Evolutionary conservation across 192 early-diverging fungal genomes (phyloP), one percentile per base, ranked within the genome.

Genomic region (Chytriomyces sp.): DNA sequence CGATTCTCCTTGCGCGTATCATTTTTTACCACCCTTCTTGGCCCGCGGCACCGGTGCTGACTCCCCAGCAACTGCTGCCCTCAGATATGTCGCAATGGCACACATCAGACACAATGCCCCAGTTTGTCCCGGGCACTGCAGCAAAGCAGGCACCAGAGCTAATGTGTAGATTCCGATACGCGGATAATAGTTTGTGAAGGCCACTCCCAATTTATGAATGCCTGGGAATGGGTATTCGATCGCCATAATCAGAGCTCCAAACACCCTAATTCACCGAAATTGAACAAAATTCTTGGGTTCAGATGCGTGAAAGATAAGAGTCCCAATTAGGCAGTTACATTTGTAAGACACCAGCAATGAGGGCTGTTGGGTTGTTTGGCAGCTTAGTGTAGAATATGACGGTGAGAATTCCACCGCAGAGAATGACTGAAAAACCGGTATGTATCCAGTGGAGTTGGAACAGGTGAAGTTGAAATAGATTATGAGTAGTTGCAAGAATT

Each of bases 361-460:
- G 16, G 8, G 66, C 75, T 11, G 59, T 9, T 24, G 47, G 45
- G 28, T 76, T 65, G 0, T 48, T 80, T 5, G 81, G 67, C n/a
- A 80, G 67, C 47, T 57, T 47, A 46, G 46, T 79, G 48, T 78
- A 81, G 57, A 80, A 82, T 11, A 64, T 48, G 23, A 82, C 23
- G 13, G 73, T 73, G 49, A 82, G 62, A 45, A 82, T 44, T 6
- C 81, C 81, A 7, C 81, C 81, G 64, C 81, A 82, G 4, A 82
- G 26, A 59, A 82, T 72, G 67, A 82, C 80, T 81, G 50, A 24
- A 45, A 65, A 26, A 44, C 1, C 43, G 3, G 6, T 73, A 69
- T 11, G 3, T n/a, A 45, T 13, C 46, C 68, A 20, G 1, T 60
- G 1, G 2, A 0, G 45, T 16, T 26, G 64, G 16, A 66, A 28